Evolutionary conservation across 2,329 filamentous ascomycete species (phyloP).

Genomic region (Cadophora malorum): DNA sequence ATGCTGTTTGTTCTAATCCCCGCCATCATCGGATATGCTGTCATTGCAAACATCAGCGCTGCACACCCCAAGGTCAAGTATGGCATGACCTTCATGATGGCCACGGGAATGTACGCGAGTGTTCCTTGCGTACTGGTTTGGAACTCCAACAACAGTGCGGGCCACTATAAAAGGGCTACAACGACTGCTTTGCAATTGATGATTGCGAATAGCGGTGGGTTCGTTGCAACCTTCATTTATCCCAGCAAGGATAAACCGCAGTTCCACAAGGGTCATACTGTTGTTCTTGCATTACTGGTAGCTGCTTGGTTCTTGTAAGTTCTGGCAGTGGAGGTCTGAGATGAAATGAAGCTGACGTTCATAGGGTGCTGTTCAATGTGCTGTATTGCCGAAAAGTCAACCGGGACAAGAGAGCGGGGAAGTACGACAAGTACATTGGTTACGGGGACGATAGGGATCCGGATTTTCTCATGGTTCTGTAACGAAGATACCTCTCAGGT

Average conservation of each 20-base stretch:
- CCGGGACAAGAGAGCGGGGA: constrained; percentile 64
- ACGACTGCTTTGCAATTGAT: constrained; percentile 69
- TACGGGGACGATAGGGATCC: constrained; percentile 69
- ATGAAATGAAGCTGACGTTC: not conserved
- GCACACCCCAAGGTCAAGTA: constrained; percentile 55
- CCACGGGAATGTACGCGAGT: constrained; percentile 54
- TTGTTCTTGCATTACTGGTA: constrained; percentile 64
- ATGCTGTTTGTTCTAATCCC: constrained; percentile 69
- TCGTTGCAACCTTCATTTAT: constrained; percentile 70
- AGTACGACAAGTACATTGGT: constrained; percentile 62
- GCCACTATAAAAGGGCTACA: constrained; percentile 74
- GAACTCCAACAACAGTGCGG: constrained; percentile 63
- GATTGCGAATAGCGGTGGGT: constrained; percentile 71
- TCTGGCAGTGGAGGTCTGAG: not conserved
- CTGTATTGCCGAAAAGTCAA: constrained; percentile 69
- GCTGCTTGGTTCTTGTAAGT: constrained; percentile 70
- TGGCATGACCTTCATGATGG: constrained; percentile 54
- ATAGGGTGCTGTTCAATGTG: constrained; percentile 64
- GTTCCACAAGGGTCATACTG: constrained; percentile 66
- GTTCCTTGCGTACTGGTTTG: constrained; percentile 59
- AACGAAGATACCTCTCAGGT: constrained; percentile 25
- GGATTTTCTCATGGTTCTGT: constrained; percentile 65
- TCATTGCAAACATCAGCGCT: constrained; percentile 59
- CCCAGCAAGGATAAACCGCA: constrained; percentile 60
- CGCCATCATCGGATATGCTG: constrained; percentile 69